Conservation (phyloP, 768 basidiomycete species). For the Rhodosporidiobolus sp. region DNA sequence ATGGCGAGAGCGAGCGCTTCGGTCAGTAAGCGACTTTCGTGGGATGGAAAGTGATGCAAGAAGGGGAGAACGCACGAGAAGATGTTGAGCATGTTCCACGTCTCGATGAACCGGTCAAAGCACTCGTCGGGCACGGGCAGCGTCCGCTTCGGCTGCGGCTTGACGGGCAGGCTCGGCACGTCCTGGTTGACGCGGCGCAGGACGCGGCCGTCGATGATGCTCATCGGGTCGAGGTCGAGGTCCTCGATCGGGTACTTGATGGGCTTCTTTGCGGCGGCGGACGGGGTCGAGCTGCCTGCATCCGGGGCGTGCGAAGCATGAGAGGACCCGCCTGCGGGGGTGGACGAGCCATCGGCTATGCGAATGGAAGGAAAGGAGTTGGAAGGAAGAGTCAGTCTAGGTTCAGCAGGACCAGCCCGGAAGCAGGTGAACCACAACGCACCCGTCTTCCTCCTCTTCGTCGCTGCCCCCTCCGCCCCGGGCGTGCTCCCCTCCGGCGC, state of each 20-base stretch:
- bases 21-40: background rate
- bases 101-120: slow-evolving; percentile 83
- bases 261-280: slow-evolving; percentile 60
- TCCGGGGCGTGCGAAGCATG: no score
- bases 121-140: slow-evolving; percentile 45
- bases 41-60: background rate
- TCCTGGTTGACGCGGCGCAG: slow-evolving; percentile 38
- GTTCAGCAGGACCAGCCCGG: background rate
- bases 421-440: background rate
- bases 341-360: background rate
- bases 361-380: no score
- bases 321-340: background rate
- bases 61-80: slow-evolving; percentile 66
- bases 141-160: slow-evolving; percentile 28
- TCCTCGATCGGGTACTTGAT: slow-evolving; percentile 91
- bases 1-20: fast-evolving
- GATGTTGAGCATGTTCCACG: slow-evolving; percentile 90
- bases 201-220: slow-evolving; percentile 42
- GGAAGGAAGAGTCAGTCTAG: background rate
- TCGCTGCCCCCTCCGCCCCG: background rate
- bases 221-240: slow-evolving; percentile 63
- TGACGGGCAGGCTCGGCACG: slow-evolving; percentile 37
- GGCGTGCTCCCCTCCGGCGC: background rate
- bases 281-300: background rate
- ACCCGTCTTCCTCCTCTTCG: slow-evolving; percentile 28